phyloP scores from a whole-genome alignment of 176 grass and related monocot genomes.

The Aegilops speltoides region DNA sequence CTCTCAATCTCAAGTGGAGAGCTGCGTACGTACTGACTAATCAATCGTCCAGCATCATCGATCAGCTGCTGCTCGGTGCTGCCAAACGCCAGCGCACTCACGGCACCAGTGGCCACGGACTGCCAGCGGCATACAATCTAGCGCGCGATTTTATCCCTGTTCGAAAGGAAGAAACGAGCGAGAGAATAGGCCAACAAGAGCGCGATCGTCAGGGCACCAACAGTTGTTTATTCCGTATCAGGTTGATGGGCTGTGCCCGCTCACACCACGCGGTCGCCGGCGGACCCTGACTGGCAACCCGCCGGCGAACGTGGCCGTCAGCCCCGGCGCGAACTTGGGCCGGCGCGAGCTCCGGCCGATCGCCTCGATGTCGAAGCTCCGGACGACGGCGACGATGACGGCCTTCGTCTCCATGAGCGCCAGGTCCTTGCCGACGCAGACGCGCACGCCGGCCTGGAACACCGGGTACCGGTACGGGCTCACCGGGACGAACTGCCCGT shows the following conservation, averaged over 20 bases:
- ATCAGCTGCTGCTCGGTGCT: neutral
- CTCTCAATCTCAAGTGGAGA: constrained; percentile 16
- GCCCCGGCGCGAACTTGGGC: constrained; percentile 72
- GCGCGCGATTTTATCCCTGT: constrained; percentile 21
- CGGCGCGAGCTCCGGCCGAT: constrained; percentile 22
- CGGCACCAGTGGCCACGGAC: constrained; percentile 24
- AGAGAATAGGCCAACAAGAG: neutral
- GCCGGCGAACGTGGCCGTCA: constrained; percentile 70
- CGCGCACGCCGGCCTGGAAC: constrained; percentile 74
- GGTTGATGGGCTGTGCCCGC: constrained; percentile 18
- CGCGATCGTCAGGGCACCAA: constrained; percentile 31
- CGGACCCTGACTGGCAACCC: constrained; percentile 63
- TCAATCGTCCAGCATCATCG: constrained; percentile 12
- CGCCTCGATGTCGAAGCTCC: constrained; percentile 55
- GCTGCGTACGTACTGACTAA: neutral
- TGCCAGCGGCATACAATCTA: constrained; percentile 21
- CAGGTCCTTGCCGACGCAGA: constrained; percentile 82
- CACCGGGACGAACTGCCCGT: constrained; percentile 58
- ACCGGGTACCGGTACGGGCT: constrained; percentile 81
- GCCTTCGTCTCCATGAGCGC: constrained; percentile 92
- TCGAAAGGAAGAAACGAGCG: constrained; percentile 1
- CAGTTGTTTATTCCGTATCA: constrained; percentile 10
- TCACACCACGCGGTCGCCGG: constrained; percentile 34
- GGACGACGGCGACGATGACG: constrained; percentile 53
- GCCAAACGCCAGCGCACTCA: constrained; percentile 44